Conservation (phyloP, 1,284 basidiomycete species). For the Cystobasidium sp. region DNA sequence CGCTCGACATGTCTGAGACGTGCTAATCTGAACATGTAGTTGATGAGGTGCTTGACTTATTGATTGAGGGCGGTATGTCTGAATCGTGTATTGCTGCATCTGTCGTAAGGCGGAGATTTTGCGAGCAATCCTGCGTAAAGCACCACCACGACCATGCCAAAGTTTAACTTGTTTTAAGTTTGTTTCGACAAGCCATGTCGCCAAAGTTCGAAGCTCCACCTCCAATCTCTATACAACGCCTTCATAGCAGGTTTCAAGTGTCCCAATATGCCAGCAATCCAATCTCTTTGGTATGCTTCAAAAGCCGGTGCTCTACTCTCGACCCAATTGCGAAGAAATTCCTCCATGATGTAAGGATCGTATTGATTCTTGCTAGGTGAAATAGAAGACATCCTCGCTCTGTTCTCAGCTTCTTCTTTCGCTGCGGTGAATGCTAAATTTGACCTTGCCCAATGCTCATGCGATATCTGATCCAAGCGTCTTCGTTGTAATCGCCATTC, state of each 20-base stretch:
- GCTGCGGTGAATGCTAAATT: constrained; percentile 48
- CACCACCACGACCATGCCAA: too few relatives aligned
- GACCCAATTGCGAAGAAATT: constrained; percentile 33
- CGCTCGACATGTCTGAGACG: too few relatives aligned
- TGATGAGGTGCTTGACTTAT: too few relatives aligned
- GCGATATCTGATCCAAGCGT: constrained; percentile 52
- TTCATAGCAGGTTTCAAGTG: constrained; percentile 27
- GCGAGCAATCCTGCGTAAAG: too few relatives aligned
- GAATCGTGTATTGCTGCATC: too few relatives aligned
- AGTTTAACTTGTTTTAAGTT: background rate
- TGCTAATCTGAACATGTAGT: too few relatives aligned
- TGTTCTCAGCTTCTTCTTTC: constrained; percentile 29
- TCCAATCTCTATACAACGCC: constrained; percentile 35
- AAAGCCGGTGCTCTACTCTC: constrained; percentile 21
- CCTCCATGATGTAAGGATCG: constrained; percentile 36
- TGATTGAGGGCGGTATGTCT: too few relatives aligned
- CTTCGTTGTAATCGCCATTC: constrained; percentile 51
- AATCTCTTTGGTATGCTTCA: constrained; percentile 32
- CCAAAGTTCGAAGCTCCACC: constrained; percentile 40
- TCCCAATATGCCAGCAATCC: constrained; percentile 20
- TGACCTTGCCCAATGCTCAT: constrained; percentile 51
- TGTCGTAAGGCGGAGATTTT: too few relatives aligned
- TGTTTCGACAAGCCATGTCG: constrained; percentile 18
- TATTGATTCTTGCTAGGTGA: constrained; percentile 25
- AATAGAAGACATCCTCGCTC: constrained; percentile 15